Base-by-base conservation (phyloP, 148 eudicot species). In the Chenopodium album region DNA sequence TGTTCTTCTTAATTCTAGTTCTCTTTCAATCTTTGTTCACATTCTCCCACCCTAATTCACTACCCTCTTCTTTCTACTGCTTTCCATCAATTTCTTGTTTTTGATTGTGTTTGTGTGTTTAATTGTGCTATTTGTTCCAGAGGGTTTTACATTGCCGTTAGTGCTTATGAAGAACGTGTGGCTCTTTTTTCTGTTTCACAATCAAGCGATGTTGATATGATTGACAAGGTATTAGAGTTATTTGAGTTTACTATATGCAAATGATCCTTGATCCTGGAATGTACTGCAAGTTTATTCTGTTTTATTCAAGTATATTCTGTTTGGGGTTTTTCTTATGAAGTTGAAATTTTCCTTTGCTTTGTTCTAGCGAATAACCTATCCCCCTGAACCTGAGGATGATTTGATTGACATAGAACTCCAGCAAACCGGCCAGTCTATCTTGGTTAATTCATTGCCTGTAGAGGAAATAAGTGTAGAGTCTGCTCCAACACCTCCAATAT, bases 121-220 rank as follows among this genome's bases (percentile, higher is more conserved):
- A 37, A 75, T 78, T 63, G 17, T 80, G 70, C 20, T 71, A 64
- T 80, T 81, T 71, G 86, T 81, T 91, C 81, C 90, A 95, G 99
- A 85, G 98, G 98, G 76, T 86, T 89, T 81, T 95, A 88, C 85
- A 87, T 95, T 83, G 98, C 99, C 82, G 92, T 86, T 79, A 86
- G 97, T 87, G 98, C 98, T 16, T 91, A 89, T 81, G 92, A 92
- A 86, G 94, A 91, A 78, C 94, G 81, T 19, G 78, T 95, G 86
- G 92, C 94, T 78, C 87, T 95, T 78, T 92, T 95, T 81, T 90
- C 94, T 50, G 83, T 93, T 81, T 90, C 98, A 80, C 85, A 80
- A 79, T 86, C 90, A 65, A 78, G 84, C 60, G 90, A 90, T 73
- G 80, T 79, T 73, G 91, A 92, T 85, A 86, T 95, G 81, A 87